Conservation (phyloP, 306 rosid species). For the Rosa chinensis region DNA sequence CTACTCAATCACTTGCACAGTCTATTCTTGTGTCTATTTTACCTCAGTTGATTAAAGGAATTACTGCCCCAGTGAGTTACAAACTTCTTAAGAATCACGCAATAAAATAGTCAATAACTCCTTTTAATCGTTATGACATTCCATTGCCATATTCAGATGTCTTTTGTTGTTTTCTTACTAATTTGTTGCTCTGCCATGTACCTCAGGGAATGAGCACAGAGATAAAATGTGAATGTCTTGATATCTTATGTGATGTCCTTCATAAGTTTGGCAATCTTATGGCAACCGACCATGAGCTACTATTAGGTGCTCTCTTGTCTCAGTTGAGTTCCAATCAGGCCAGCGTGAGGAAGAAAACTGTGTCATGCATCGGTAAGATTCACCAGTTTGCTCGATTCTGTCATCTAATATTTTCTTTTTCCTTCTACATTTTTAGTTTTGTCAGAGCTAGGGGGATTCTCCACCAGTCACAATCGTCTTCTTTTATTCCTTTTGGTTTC, state of each 20-base stretch:
- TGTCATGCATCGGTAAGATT: slow-evolving; percentile 82
- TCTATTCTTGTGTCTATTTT: slow-evolving; percentile 69
- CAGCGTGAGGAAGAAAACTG: slow-evolving; percentile 81
- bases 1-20: slow-evolving; percentile 83
- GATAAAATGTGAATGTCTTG: slow-evolving; percentile 90
- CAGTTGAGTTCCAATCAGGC: slow-evolving; percentile 91
- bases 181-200: slow-evolving; percentile 18
- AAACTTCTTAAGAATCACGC: not conserved
- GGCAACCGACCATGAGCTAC: slow-evolving; percentile 70
- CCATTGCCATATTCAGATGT: slow-evolving; percentile 1
- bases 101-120: not conserved
- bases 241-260: slow-evolving; percentile 82
- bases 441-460: not conserved
- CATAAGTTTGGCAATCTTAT: slow-evolving; percentile 89
- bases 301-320: slow-evolving; percentile 76
- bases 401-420: not conserved
- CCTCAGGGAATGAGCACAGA: slow-evolving; percentile 73
- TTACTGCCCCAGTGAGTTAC: slow-evolving; percentile 71
- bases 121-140: not conserved
- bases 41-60: slow-evolving; percentile 78
- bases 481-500: not conserved
- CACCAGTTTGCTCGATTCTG: not conserved
- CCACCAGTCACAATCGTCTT: not conserved
- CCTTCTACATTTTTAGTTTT: not conserved
- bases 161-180: slow-evolving; percentile 13